These are phyloP conservation scores for Ceratobasidium sp. DNA, from an alignment of 1,284 basidiomycete genomes.

Conservation along the genomic window DNA sequence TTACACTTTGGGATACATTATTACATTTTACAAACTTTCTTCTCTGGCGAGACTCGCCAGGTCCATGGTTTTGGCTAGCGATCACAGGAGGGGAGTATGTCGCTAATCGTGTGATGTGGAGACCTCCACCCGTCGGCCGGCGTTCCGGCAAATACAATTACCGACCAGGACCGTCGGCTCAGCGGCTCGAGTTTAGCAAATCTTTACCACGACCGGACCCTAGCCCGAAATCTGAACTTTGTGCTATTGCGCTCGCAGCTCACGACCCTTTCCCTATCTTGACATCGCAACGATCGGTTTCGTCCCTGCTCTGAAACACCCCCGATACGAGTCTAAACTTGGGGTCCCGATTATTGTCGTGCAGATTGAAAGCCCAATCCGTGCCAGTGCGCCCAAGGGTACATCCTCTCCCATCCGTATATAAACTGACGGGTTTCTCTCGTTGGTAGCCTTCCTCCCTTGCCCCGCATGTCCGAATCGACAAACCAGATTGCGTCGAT, in stretches of 20 bases:
- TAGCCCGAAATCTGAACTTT: neutral
- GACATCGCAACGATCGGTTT: slow-evolving; percentile 15
- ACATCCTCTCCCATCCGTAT: neutral
- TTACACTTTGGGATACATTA: neutral
- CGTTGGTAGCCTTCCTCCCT: neutral
- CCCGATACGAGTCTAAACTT: slow-evolving; percentile 32
- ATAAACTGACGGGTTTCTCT: neutral
- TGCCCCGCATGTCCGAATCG: slow-evolving; percentile 21
- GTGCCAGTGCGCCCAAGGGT: slow-evolving; percentile 11
- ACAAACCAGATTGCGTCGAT: slow-evolving; percentile 47
- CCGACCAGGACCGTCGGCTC: neutral
- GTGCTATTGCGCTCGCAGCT: no score
- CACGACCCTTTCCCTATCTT: neutral
- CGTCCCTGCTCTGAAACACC: neutral
- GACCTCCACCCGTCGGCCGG: no score
- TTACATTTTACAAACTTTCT: neutral
- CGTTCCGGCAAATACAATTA: neutral
- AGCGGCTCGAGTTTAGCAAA: neutral
- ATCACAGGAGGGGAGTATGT: no score
- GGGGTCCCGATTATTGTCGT: neutral
- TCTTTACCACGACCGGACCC: neutral
- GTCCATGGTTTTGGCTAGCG: no score
- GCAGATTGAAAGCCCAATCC: neutral
- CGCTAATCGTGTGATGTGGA: no score
- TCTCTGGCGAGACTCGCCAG: neutral